Conservation (phyloP, 306 rosid genomes). For the peach (Prunus persica) region DNA sequence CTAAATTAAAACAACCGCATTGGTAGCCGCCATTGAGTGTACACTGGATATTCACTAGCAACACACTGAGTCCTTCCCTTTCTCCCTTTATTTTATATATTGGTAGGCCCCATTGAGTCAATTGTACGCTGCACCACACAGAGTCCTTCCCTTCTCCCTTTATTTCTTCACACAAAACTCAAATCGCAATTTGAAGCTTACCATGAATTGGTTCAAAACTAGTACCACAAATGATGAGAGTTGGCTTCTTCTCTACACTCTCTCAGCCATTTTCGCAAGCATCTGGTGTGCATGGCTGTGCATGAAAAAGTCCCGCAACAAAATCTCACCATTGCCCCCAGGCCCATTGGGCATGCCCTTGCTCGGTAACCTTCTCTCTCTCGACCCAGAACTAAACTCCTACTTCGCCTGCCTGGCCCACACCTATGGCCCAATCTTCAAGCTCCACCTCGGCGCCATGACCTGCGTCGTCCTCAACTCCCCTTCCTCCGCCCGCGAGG, state of each 20-base stretch:
- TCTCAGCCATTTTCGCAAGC: too few species aligned
- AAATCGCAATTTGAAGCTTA: too few species aligned
- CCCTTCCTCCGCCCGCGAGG: constrained; percentile 47
- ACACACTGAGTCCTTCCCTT: too few species aligned
- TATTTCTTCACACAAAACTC: too few species aligned
- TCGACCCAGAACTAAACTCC: constrained; percentile 71
- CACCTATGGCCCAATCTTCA: constrained; percentile 55
- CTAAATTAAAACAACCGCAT: too few species aligned
- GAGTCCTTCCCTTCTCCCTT: too few species aligned
- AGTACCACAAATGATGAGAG: not conserved
- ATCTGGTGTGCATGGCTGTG: constrained; percentile 9
- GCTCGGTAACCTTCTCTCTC: constrained; percentile 61
- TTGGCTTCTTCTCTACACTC: not conserved
- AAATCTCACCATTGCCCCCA: constrained; percentile 39
- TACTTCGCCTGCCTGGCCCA: constrained; percentile 49
- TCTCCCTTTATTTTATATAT: too few species aligned
- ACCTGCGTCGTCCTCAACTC: constrained; percentile 48
- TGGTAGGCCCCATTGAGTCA: too few species aligned
- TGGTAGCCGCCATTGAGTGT: too few species aligned
- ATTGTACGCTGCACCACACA: too few species aligned
- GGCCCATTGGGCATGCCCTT: constrained; percentile 70
- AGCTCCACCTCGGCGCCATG: constrained; percentile 59
- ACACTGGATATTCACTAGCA: too few species aligned
- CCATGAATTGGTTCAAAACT: too few species aligned
- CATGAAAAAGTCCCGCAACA: constrained; percentile 8